phyloP scores from a whole-genome alignment of 1,139 yeast species.

The Wickerhamomyces sp. region DNA sequence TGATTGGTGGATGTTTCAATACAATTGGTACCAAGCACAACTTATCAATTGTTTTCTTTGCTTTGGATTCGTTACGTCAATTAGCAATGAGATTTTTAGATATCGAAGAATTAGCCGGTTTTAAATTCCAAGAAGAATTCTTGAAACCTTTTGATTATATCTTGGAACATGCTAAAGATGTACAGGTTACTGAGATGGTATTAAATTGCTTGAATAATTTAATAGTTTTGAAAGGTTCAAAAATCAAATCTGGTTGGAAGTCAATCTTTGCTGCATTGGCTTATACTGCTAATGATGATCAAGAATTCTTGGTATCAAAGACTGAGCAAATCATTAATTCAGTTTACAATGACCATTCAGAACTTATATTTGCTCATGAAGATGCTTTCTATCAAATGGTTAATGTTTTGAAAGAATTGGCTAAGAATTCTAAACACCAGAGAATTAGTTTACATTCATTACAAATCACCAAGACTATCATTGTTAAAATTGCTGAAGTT shows the following conservation, averaged over 20 bases:
- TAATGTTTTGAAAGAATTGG: slow-evolving; percentile 71
- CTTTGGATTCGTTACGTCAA: slow-evolving; percentile 91
- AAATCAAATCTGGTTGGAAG: slow-evolving; percentile 92
- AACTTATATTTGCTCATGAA: slow-evolving; percentile 57
- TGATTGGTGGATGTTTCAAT: slow-evolving; percentile 88
- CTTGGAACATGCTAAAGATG: slow-evolving; percentile 58
- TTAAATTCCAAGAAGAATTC: slow-evolving; percentile 93
- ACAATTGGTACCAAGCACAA: slow-evolving; percentile 79
- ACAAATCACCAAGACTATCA: slow-evolving; percentile 64
- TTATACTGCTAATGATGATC: slow-evolving; percentile 29
- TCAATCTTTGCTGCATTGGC: slow-evolving; percentile 75
- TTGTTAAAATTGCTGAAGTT: slow-evolving; percentile 50
- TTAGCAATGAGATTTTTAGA: slow-evolving; percentile 88
- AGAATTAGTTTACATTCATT: slow-evolving; percentile 75
- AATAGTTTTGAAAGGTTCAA: slow-evolving; percentile 68
- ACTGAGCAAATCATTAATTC: slow-evolving; percentile 60
- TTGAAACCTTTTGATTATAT: slow-evolving; percentile 86
- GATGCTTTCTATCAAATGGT: slow-evolving; percentile 74
- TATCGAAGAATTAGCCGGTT: slow-evolving; percentile 89
- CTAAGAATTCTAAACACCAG: slow-evolving; percentile 82
- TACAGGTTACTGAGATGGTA: slow-evolving; percentile 83
- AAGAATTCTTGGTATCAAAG: slow-evolving; percentile 55
- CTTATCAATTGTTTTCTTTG: slow-evolving; percentile 76
- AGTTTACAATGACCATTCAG: slow-evolving; percentile 59
- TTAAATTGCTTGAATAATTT: slow-evolving; percentile 86